Base-by-base conservation (phyloP, 2,329 filamentous ascomycete genomes). In the Colletotrichum tropicale region DNA sequence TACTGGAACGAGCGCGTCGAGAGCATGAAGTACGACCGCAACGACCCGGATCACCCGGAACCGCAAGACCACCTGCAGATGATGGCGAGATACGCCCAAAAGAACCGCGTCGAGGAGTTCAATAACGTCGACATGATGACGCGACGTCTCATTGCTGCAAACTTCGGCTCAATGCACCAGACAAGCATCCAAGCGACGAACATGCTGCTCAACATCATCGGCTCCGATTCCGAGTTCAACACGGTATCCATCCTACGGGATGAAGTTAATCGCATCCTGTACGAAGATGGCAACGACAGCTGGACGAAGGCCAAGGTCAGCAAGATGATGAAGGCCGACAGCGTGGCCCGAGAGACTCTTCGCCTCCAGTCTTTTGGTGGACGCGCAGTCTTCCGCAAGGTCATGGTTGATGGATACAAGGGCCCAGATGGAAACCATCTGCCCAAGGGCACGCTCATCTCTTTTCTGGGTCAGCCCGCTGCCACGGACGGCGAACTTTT, bases 271-370 rank as follows among this genome's bases (percentile, higher is more conserved):
- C 77, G 77, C 8, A 76, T 86, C 7, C 78, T 86, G 3, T 74
- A 77, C n/a, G 73, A 75, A 1, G 78, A 80, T 8, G 77, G 79
- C 18, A 69, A 78, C 10, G 70, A 66, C 5, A 21, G 66, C 15
- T 89, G 87, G 87, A 86, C 84, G 7, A 87, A 87, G 66, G 75
- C 79, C 9, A 80, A 80, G 3, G 80, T 88, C 2, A 79, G 81
- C 38, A 79, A 82, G 15, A 84, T 89, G 83, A 79, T 80, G 3
- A 80, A 79, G 5, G 79, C 84, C 10, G 87, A 89, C 78, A 88
- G 86, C 66, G 82, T 83, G 1, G 79, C 83, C 3, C 83, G 87
- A 15, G 87, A 89, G 78, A 87, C 87, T 4, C 79, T 88, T 26
- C 83, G 87, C 3, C 62, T 84, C 5, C 71, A 86, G 28, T 79